Conservation (phyloP, 2,329 filamentous ascomycete genomes). For the Aureobasidium lini region DNA sequence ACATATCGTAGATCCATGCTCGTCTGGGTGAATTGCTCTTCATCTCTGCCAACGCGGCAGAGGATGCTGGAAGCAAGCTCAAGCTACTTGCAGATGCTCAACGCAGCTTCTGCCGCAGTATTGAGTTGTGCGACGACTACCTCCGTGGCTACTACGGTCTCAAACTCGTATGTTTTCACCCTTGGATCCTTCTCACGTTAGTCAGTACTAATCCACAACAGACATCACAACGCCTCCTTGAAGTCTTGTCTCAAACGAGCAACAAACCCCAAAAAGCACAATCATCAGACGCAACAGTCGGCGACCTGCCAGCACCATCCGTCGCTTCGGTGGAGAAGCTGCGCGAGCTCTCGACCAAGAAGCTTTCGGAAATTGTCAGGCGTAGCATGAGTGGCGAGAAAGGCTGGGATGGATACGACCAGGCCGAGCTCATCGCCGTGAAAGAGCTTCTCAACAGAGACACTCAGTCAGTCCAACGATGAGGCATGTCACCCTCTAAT, state of each 20-base stretch:
- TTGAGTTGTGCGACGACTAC: constrained; percentile 91
- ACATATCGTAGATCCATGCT: constrained; percentile 58
- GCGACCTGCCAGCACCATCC: constrained; percentile 46
- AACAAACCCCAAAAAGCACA: constrained; percentile 21
- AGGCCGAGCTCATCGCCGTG: constrained; percentile 64
- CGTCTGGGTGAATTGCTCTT: constrained; percentile 76
- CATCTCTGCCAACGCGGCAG: constrained; percentile 46
- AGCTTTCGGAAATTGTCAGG: constrained; percentile 69
- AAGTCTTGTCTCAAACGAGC: constrained; percentile 18
- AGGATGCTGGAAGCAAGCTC: constrained; percentile 28
- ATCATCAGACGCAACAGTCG: constrained; percentile 25
- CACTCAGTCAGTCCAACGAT: constrained; percentile 28
- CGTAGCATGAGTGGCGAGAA: constrained; percentile 52
- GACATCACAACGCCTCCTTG: constrained; percentile 21
- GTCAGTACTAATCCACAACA: neutral
- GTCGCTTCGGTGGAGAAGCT: constrained; percentile 56
- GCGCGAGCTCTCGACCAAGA: constrained; percentile 64
- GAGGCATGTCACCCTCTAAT: neutral
- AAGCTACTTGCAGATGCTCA: constrained; percentile 63
- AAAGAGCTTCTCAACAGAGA: constrained; percentile 57
- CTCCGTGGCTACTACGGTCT: constrained; percentile 88
- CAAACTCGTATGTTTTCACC: constrained; percentile 45
- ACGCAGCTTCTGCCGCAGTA: constrained; percentile 78
- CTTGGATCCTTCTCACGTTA: neutral
- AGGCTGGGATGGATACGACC: constrained; percentile 66